These are phyloP conservation scores for Boletus patriciae DNA, from an alignment of 768 basidiomycete genomes.

Conservation along the genomic window DNA sequence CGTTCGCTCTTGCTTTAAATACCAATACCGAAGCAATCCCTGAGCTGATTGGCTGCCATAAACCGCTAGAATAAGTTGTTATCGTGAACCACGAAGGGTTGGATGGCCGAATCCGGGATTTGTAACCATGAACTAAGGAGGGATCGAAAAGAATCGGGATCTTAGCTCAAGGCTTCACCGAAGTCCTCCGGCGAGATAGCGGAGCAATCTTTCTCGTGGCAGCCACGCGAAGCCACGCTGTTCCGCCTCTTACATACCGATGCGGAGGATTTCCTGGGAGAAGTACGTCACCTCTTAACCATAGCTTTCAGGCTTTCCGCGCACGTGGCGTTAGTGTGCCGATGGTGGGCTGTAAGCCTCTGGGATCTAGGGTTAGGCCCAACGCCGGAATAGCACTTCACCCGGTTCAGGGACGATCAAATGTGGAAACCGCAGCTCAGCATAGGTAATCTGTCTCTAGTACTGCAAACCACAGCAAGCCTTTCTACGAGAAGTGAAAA, in stretches of 20 bases:
- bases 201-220: conserved; percentile 11
- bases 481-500: background rate
- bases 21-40: background rate
- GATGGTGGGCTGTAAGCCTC: background rate
- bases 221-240: conserved; percentile 23
- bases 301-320: background rate
- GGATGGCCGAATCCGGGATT: conserved; percentile 7
- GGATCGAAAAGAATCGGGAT: background rate
- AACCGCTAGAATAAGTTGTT: background rate
- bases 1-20: conserved; percentile 7
- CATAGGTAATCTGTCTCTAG: background rate
- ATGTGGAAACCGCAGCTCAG: background rate
- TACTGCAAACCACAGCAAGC: background rate
- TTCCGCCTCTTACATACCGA: conserved; percentile 6
- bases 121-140: background rate
- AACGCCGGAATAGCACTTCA: background rate
- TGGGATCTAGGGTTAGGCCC: background rate
- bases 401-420: conserved; percentile 8
- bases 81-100: background rate
- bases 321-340: conserved; percentile 2
- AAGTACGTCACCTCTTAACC: conserved; percentile 1
- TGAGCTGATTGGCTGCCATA: conserved; percentile 16
- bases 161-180: background rate
- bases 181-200: background rate
- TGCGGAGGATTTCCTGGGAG: background rate